Evolutionary conservation across 2,329 filamentous ascomycete genomes (phyloP), one percentile per base, ranked within the genome.

Genomic region (Tolypocladium pustulatum): DNA sequence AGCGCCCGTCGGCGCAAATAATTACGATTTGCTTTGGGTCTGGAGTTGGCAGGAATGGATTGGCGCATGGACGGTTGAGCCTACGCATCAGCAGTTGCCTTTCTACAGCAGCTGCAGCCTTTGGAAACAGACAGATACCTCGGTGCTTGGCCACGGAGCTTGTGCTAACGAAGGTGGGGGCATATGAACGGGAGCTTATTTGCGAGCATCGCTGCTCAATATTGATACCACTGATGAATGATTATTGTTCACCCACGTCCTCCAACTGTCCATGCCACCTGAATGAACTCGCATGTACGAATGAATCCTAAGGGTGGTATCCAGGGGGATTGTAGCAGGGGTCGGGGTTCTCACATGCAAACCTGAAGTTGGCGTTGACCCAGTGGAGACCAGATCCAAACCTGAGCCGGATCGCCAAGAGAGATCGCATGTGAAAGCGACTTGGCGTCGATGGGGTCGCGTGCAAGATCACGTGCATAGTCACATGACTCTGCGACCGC

Each of bases 401-500:
- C 27, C 25, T 51, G 46, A 4, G 32, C 54, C 17, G 15, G 12
- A 51, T 51, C 46, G 46, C 46, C 46, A 51, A 56, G 17, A n/a
- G 36, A 27, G 25, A 32, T 53, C 9, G 41, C 55, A 56, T 56
- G 55, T 56, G 55, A 56, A 49, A 49, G 43, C 36, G 49, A 15
- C 25, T 52, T 22, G 56, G 27, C 56, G 30, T n/a, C 41, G 38
- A 49, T 10, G 43, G 49, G 9, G 15, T n/a, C 6, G 10, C 22
- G 10, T 7, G 9, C 3, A 1, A 9, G 34, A n/a, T 54, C 57
- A 54, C 55, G 59, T 61, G 61, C n/a, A 1, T 8, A 1, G 3
- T 56, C 61, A 65, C 58, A 37, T 64, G 63, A 56, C n/a, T 6
- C 0, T 1, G 0, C 15, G 6, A 3, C 12, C 20, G 40, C 20